These are phyloP conservation scores for Phytophthora podocarpi DNA, from an alignment of 352 stramenopile genomes.

Conservation along the genomic window DNA sequence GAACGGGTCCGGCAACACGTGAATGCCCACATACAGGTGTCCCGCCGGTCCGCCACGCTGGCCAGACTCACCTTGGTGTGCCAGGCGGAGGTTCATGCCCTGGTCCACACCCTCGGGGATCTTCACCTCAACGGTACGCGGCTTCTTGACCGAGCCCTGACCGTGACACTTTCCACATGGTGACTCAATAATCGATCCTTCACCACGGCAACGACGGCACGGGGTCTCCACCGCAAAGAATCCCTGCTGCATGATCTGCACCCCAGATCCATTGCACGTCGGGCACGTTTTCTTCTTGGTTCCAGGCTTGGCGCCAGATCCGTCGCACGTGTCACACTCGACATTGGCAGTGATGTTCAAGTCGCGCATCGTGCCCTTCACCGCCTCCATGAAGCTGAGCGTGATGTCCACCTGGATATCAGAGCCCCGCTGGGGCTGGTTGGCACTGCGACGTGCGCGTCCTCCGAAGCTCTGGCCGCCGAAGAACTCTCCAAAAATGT, in stretches of 20 bases:
- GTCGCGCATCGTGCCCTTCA: constrained; percentile 92
- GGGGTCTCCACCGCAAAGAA: constrained; percentile 91
- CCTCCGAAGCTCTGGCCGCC: constrained; percentile 72
- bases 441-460: constrained; percentile 65
- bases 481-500: constrained; percentile 92
- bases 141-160: constrained; percentile 88
- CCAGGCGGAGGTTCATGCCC: constrained; percentile 95
- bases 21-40: constrained; percentile 95
- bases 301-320: constrained; percentile 82
- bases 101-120: constrained; percentile 96
- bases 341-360: constrained; percentile 82
- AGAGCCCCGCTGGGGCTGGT: constrained; percentile 85
- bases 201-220: constrained; percentile 82
- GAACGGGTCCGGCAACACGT: constrained; percentile 94
- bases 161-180: constrained; percentile 82
- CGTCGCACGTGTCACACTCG: constrained; percentile 79
- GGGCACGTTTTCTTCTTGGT: constrained; percentile 83
- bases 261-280: constrained; percentile 82
- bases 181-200: constrained; percentile 85
- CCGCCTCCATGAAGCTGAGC: constrained; percentile 95
- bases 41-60: constrained; percentile 87
- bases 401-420: constrained; percentile 95
- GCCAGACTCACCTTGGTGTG: constrained; percentile 91
- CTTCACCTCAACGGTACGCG: constrained; percentile 92
- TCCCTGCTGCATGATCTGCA: constrained; percentile 88